Base-by-base conservation (phyloP, 306 rosid genomes). In the Dalbergia cochinchinensis region DNA sequence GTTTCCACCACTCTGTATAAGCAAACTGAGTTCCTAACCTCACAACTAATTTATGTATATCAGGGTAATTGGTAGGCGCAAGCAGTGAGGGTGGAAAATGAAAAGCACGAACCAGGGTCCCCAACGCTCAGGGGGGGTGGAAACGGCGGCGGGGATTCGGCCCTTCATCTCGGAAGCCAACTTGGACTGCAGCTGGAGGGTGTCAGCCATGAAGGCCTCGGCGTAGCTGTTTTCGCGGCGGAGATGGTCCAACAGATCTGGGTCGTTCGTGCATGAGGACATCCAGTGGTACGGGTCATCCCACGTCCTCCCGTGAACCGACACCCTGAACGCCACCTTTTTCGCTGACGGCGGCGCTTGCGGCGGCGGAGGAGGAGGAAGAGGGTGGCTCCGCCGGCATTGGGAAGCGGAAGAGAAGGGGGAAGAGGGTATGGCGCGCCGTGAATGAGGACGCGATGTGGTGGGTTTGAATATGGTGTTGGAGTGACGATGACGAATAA, bases 111-210 rank as follows among this genome's bases (percentile, higher is more conserved):
- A 94, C 99, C 99, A 95, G 80, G 95, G 93, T 63, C 98, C 97
- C 96, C 97, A 95, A 78, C 83, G 90, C 87, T 95, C 93, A 61
- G 98, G 96, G 51, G 99, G 97, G 72, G 97, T 90, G 82, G 92
- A 90, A 85, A 95, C 66, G 71, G 82, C 39, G 63, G 91, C 2
- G 54, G 99, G 91, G 15, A 89, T 84, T 34, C 98, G 94, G 22
- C 73, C 14, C 34, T 79, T 90, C 97, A 95, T 95, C 89, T 95
- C 98, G 4, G 92, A 86, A 18, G 90, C 84, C 54, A 95, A 67
- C 1, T 45, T 26, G 41, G 83, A 87, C 37, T 53, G 94, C 65
- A 93, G 88, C 14, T 63, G n/a, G 79, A 15, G 81, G 13, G 96
- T 78, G 69, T 93, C 97, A 12, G 89, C 91, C 99, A 93, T 93